phyloP scores from a whole-genome alignment of 805 yeast species.

The Candida corydali region DNA sequence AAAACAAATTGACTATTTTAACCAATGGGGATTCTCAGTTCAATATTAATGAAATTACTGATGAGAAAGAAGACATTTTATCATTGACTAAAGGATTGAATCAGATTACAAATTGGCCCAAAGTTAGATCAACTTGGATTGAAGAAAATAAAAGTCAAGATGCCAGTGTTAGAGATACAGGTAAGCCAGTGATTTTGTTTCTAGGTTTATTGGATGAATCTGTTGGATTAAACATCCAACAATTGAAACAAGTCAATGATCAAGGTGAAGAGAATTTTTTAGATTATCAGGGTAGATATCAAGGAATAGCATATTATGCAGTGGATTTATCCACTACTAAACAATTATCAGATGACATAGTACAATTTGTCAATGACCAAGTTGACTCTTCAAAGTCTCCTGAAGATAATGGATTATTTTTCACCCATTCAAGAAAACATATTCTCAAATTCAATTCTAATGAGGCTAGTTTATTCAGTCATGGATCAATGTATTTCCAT shows the following conservation, averaged over 20 bases:
- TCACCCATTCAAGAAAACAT: conserved; percentile 34
- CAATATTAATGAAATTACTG: conserved; percentile 1
- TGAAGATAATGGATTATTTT: conserved; percentile 19
- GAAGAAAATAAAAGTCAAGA: conserved; percentile 30
- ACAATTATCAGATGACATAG: conserved; percentile 34
- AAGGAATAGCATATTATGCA: conserved; percentile 63
- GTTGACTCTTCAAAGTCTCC: conserved; percentile 6
- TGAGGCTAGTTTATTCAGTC: conserved; percentile 71
- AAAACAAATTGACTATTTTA: conserved; percentile 27
- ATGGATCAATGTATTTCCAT: conserved; percentile 79
- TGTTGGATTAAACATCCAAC: conserved; percentile 33
- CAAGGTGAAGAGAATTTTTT: conserved; percentile 28
- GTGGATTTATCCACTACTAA: conserved; percentile 52
- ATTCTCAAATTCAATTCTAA: conserved; percentile 26
- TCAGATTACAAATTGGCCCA: conserved; percentile 11
- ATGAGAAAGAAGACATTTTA: conserved; percentile 4
- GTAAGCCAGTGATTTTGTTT: conserved; percentile 37
- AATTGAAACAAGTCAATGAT: conserved; percentile 22
- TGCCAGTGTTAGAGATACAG: conserved; percentile 35
- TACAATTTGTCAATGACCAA: conserved; percentile 16
- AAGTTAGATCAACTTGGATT: conserved; percentile 19
- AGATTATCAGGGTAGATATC: conserved; percentile 44
- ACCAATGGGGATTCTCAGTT: conserved; percentile 35
- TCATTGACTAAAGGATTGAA: conserved; percentile 8
- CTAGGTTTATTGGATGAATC: conserved; percentile 45